Conservation (phyloP, 2,329 filamentous ascomycete genomes). For the Teratosphaeria viscida region DNA sequence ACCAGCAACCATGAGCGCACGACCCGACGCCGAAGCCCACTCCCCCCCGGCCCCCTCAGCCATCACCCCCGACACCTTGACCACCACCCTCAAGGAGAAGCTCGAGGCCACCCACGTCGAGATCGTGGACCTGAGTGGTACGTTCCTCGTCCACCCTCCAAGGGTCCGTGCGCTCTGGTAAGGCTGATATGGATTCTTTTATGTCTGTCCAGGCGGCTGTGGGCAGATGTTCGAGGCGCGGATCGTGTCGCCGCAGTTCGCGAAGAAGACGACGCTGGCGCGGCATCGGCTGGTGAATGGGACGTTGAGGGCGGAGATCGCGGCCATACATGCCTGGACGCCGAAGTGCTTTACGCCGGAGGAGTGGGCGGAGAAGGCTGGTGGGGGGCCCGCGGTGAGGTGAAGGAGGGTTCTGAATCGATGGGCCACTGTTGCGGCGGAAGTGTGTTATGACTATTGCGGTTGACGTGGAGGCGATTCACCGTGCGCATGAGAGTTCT, state of each 20-base stretch:
- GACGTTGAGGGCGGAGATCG: slow-evolving; percentile 76
- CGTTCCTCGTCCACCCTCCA: slow-evolving; percentile 8
- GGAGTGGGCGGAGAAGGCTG: slow-evolving; percentile 66
- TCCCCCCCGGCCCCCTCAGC: slow-evolving; percentile 42
- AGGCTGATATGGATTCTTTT: too few species aligned
- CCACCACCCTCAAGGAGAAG: slow-evolving; percentile 55
- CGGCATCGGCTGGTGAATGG: slow-evolving; percentile 79
- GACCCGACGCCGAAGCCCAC: slow-evolving; percentile 31
- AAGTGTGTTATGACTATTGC: background rate
- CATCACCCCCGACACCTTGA: slow-evolving; percentile 65
- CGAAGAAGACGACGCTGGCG: slow-evolving; percentile 58
- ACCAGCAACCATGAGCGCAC: slow-evolving; percentile 30
- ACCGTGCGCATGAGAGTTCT: too few species aligned
- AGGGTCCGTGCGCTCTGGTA: background rate
- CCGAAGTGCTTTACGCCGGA: slow-evolving; percentile 87
- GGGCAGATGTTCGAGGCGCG: slow-evolving; percentile 61
- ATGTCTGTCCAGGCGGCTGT: slow-evolving; percentile 46
- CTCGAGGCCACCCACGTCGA: slow-evolving; percentile 70
- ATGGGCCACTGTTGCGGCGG: background rate
- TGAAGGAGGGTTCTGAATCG: background rate
- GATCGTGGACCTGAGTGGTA: slow-evolving; percentile 88
- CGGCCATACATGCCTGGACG: slow-evolving; percentile 87
- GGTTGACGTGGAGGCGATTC: too few species aligned
- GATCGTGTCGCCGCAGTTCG: slow-evolving; percentile 48
- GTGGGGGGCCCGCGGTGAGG: background rate